Conservation (phyloP, 1,284 basidiomycete species). For the Earliella scabrosa region DNA sequence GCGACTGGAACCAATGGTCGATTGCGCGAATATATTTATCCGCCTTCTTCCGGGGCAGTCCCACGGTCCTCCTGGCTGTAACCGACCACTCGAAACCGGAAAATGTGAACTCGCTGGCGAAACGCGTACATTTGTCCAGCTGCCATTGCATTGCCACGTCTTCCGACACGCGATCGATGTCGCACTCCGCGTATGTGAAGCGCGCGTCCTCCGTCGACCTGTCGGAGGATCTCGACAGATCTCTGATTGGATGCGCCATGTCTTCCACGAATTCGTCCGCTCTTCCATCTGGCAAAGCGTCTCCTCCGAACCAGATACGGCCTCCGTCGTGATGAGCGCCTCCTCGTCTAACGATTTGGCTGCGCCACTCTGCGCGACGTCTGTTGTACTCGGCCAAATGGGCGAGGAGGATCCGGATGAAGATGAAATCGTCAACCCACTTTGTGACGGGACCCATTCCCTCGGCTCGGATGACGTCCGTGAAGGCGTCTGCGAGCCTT, state of each 20-base stretch:
- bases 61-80: no score
- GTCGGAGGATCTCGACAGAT: constrained; percentile 16
- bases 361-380: background rate
- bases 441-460: constrained; percentile 43
- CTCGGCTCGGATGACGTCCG: constrained; percentile 30
- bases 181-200: background rate
- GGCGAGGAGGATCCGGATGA: constrained; percentile 32
- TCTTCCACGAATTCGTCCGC: constrained; percentile 28
- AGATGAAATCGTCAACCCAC: constrained; percentile 49
- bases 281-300: constrained; percentile 3
- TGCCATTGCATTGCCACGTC: background rate
- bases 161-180: background rate
- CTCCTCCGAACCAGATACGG: constrained; percentile 37
- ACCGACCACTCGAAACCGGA: constrained; percentile 33
- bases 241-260: constrained; percentile 7
- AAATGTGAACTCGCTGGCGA: constrained; percentile 15
- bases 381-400: constrained; percentile 32
- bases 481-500: constrained; percentile 30
- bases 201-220: constrained; percentile 10
- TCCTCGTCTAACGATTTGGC: constrained; percentile 10
- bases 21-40: constrained; percentile 26
- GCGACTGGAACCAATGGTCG: constrained; percentile 5
- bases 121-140: constrained; percentile 25
- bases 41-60: no score
- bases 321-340: constrained; percentile 29